Evolutionary conservation across 805 yeast species (phyloP).

Genomic region (Saccharomycopsis synnaedendra): DNA sequence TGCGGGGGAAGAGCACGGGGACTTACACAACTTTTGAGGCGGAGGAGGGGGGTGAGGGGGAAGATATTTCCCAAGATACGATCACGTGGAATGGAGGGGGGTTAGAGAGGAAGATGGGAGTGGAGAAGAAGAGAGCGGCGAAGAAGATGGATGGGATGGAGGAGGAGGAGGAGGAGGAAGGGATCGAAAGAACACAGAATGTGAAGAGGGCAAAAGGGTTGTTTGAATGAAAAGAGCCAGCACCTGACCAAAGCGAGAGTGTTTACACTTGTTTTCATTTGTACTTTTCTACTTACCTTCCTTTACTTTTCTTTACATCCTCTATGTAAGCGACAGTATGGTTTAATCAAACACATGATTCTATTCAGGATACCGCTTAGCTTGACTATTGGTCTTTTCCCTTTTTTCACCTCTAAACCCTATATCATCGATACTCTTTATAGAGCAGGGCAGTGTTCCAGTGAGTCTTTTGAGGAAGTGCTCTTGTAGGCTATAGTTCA

Average conservation of each 20-base stretch:
- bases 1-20: too few species aligned
- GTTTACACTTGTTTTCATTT: too few species aligned
- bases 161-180: constrained; percentile 4
- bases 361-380: background rate
- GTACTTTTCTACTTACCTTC: too few species aligned
- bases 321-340: background rate
- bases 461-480: too few species aligned
- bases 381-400: too few species aligned
- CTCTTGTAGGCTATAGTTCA: too few species aligned
- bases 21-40: too few species aligned
- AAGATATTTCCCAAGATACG: constrained; percentile 5
- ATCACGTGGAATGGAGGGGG: constrained; percentile 13
- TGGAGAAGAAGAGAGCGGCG: background rate
- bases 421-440: too few species aligned
- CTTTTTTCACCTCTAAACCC: too few species aligned
- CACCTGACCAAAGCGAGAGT: too few species aligned
- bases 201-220: constrained; percentile 10
- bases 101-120: background rate
- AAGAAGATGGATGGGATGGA: background rate
- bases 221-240: constrained; percentile 7
- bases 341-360: background rate
- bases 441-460: too few species aligned
- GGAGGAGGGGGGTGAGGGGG: background rate
- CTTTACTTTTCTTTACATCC: too few species aligned
- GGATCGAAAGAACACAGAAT: constrained; percentile 15